Base-by-base conservation (phyloP, 2,329 filamentous ascomycete genomes). In the Talaromyces sp. region DNA sequence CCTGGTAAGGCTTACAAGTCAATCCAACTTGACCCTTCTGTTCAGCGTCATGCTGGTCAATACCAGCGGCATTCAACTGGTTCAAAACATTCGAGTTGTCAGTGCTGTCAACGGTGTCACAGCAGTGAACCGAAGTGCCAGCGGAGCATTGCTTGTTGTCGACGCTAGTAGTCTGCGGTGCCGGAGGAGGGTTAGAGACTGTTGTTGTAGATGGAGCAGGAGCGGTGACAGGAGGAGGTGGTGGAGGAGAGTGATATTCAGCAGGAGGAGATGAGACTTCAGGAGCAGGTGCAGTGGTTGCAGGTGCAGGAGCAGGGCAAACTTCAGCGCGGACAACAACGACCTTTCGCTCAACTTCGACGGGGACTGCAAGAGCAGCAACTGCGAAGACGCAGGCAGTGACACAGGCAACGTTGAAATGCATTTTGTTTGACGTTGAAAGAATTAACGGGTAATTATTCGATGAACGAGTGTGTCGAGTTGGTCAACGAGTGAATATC, bases 391-490 rank as follows among this genome's bases (percentile, higher is more conserved):
- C 39, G 53, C 53, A 56, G 33, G 58, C 53, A 46, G 58, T 53
- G 55, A 37, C 33, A 54, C 58, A 60, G 58, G 58, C 58, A 54
- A 60, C 48, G 58, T 57, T 60, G 58, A 60, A 60, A 60, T 50
- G 58, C 58, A 60, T 60, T 56, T 60, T 60, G 58, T 33, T 48
- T 46, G 43, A 31, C 5, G 35, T 57, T 40, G 25, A 56, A 41
- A 45, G 39, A 22, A 36, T 31, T 56, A 28, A 33, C 8, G 7
- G 28, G 35, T 53, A 36, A 28, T 28, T 28, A 54, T 50, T 45
- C 4, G 31, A 39, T 55, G 17, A 59, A 59, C 35, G 57, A 59
- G 53, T 46, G 57, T 28, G 43, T 40, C 13, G 53, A 60, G 58
- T 60, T 60, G 58, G 58, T 57, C 58, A 57, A 54, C 28, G 54